A percentile compares a stretch with the other conserved stretches of the same genome.
These are phyloP conservation scores for sorghum (Sorghum bicolor) DNA, from an alignment of 176 grass and related monocot genomes.

Conservation along the genomic window DNA sequence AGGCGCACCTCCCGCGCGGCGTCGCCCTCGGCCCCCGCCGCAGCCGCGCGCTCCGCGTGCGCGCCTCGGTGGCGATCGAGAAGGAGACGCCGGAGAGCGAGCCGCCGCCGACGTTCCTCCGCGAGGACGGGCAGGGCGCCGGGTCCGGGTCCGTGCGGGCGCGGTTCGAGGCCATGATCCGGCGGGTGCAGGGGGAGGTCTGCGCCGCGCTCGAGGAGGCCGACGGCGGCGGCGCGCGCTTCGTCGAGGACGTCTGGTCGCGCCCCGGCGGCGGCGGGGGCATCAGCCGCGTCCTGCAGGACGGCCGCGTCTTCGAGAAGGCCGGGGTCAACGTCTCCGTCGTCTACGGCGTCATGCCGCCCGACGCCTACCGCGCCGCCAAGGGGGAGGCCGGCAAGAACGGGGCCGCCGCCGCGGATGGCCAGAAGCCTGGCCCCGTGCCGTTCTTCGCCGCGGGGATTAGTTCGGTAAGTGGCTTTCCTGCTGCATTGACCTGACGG, in stretches of 20 bases:
- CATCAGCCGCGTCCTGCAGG: constrained; percentile 95
- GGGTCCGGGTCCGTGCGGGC: constrained; percentile 72
- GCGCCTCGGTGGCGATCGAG: constrained; percentile 79
- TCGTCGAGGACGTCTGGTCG: constrained; percentile 97
- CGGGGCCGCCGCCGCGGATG: constrained; percentile 24
- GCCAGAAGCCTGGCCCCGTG: constrained; percentile 59
- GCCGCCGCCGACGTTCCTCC: constrained; percentile 83
- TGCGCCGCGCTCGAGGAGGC: constrained; percentile 84
- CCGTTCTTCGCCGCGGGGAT: constrained; percentile 96
- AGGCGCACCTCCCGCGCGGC: background rate
- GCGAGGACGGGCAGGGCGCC: constrained; percentile 42
- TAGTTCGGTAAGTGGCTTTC: constrained; percentile 62
- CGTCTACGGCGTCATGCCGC: constrained; percentile 91
- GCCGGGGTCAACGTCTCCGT: constrained; percentile 95
- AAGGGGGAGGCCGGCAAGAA: constrained; percentile 57
- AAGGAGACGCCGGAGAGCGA: constrained; percentile 96
- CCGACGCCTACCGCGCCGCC: constrained; percentile 90
- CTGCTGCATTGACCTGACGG: background rate
- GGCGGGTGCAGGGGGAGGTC: constrained; percentile 75
- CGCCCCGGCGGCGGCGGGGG: constrained; percentile 80
- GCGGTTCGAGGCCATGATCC: constrained; percentile 97
- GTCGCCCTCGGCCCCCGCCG: background rate
- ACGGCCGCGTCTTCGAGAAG: constrained; percentile 89
- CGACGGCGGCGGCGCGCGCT: constrained; percentile 58
- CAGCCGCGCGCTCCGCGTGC: constrained; percentile 26